These are phyloP conservation scores for Pichia cabralensis DNA, from an alignment of 805 yeast species.

Conservation along the genomic window DNA sequence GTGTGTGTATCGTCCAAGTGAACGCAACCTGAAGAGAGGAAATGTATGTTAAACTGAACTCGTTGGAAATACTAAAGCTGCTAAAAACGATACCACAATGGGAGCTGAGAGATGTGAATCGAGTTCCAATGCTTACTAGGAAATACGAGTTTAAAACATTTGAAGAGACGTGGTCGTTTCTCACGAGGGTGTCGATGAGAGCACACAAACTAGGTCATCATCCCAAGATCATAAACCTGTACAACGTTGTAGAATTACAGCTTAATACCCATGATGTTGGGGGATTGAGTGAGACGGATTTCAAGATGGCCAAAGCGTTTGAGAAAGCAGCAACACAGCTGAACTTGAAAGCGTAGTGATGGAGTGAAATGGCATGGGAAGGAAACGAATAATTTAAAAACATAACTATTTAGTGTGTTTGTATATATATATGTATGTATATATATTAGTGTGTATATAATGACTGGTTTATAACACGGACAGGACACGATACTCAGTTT, in stretches of 20 bases:
- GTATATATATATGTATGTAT: no score
- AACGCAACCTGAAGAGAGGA: no score
- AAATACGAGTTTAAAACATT: conserved; percentile 34
- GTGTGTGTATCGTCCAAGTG: no score
- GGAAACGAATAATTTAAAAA: no score
- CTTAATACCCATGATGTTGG: conserved; percentile 58
- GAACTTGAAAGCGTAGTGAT: no score
- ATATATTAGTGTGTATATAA: not conserved
- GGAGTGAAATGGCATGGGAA: no score
- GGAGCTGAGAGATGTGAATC: no score
- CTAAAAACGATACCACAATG: conserved; percentile 11
- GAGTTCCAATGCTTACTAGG: no score
- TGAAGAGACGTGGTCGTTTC: conserved; percentile 57
- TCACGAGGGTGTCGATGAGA: conserved; percentile 46
- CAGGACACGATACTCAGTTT: not conserved
- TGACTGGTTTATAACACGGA: not conserved
- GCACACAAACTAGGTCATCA: conserved; percentile 58
- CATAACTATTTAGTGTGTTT: no score
- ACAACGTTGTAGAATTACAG: conserved; percentile 44
- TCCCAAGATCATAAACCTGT: conserved; percentile 57
- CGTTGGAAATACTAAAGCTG: not conserved
- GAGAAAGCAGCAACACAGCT: conserved; percentile 31
- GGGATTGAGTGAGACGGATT: conserved; percentile 45
- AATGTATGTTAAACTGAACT: not conserved
- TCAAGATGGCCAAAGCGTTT: conserved; percentile 43